phyloP scores from a whole-genome alignment of 176 grass and related monocot genomes.

The Aegilops bicornis region DNA sequence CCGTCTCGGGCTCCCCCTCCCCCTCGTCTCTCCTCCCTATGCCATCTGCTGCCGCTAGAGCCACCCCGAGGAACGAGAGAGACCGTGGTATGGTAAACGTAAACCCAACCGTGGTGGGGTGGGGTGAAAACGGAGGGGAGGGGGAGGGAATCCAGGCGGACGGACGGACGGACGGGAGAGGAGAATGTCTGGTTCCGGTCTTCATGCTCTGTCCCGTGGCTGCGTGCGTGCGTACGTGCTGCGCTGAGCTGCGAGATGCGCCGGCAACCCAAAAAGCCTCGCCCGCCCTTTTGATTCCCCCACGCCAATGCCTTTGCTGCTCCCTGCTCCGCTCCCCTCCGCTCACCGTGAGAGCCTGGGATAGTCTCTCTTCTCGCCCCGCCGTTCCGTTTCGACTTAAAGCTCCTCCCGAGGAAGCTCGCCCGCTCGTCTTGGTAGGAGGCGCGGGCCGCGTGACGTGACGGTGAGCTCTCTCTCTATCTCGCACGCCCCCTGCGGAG shows the following conservation, averaged over 20 bases:
- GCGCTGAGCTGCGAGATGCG: conserved; percentile 3
- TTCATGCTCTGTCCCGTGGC: neutral
- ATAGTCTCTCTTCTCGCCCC: neutral
- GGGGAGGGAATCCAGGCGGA: no score
- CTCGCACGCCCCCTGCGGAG: neutral
- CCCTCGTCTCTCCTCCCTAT: neutral
- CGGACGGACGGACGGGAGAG: no score
- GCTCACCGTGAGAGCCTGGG: no score
- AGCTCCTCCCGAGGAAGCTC: neutral
- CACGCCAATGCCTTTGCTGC: conserved; percentile 20
- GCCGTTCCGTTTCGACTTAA: conserved; percentile 36
- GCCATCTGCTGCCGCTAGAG: neutral
- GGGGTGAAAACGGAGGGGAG: no score
- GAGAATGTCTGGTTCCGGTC: conserved; percentile 44
- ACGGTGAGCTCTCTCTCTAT: neutral
- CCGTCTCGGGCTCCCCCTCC: conserved; percentile 27
- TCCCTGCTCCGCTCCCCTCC: neutral
- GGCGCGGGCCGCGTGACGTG: conserved; percentile 21
- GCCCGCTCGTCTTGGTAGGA: conserved; percentile 23
- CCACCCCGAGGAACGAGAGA: neutral
- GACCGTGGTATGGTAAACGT: neutral
- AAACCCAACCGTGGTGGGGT: no score
- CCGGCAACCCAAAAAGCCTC: conserved; percentile 13
- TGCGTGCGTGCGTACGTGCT: conserved; percentile 2
- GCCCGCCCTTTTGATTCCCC: conserved; percentile 33